phyloP scores from a whole-genome alignment of 257 asterid species.

The Agastache rugosa region DNA sequence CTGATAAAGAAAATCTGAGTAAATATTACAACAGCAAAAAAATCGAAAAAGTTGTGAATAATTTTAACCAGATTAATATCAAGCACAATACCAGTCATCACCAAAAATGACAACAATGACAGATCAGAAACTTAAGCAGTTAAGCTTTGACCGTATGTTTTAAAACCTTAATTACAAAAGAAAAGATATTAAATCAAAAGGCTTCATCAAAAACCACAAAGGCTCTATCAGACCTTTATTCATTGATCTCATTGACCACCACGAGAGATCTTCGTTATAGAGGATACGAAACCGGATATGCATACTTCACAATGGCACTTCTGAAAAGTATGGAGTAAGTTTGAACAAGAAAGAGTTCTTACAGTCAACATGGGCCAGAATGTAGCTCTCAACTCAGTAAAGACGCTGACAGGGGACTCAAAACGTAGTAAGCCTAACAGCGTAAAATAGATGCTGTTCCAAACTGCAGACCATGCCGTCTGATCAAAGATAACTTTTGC shows the following conservation, averaged over 20 bases:
- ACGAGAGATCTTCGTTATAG: background rate
- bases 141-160: background rate
- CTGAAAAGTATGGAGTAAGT: background rate
- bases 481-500: conserved; percentile 81
- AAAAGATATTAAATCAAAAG: background rate
- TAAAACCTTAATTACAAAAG: background rate
- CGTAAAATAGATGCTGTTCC: conserved; percentile 83
- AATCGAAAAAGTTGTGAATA: background rate
- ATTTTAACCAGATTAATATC: background rate
- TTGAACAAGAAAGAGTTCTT: conserved; percentile 44
- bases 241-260: conserved; percentile 7
- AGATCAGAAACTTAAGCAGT: background rate
- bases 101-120: background rate
- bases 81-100: background rate
- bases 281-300: background rate
- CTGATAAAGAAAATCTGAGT: background rate
- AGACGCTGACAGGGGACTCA: conserved; percentile 69
- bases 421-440: conserved; percentile 73
- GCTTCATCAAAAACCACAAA: background rate
- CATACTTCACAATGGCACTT: background rate
- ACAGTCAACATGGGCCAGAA: conserved; percentile 88
- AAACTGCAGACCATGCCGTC: conserved; percentile 78
- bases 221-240: background rate
- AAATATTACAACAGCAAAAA: background rate
- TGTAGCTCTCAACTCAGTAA: conserved; percentile 69